These are phyloP conservation scores for Aspergillus ochraceus DNA, from an alignment of 2,329 filamentous ascomycete species.

Conservation along the genomic window DNA sequence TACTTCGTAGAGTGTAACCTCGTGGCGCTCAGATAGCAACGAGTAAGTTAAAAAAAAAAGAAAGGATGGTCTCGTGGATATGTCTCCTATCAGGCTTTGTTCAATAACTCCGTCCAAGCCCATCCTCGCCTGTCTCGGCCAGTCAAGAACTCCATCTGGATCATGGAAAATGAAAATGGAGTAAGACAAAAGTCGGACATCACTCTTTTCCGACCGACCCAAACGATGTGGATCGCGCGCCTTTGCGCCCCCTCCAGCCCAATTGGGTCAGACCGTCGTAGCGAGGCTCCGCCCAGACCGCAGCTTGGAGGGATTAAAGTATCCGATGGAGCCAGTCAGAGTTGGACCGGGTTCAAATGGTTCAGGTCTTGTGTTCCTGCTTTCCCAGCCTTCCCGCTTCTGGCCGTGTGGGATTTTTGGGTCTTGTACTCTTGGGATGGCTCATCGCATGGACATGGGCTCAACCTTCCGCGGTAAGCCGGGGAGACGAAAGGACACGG, in stretches of 20 bases:
- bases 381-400: slow-evolving; percentile 1
- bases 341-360: background rate
- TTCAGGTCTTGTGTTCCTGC: slow-evolving; percentile 4
- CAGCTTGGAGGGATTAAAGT: slow-evolving; percentile 24
- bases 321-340: slow-evolving; percentile 13
- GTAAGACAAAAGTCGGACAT: slow-evolving; percentile 9
- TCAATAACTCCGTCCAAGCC: background rate
- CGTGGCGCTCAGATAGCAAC: too few relatives aligned
- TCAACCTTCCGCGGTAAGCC: background rate
- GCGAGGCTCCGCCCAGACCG: slow-evolving; percentile 24
- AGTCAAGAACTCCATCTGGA: slow-evolving; percentile 1
- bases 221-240: slow-evolving; percentile 17
- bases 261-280: slow-evolving; percentile 13
- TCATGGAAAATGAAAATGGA: slow-evolving; percentile 4
- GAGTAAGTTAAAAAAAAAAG: background rate
- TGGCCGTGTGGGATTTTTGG: background rate
- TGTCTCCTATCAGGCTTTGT: background rate
- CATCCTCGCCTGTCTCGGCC: background rate
- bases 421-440: background rate
- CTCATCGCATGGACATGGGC: background rate
- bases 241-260: slow-evolving; percentile 4
- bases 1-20: too few relatives aligned
- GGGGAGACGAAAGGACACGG: background rate
- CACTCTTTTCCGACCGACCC: slow-evolving; percentile 9
- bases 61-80: background rate